Conservation (phyloP, 2,329 filamentous ascomycete genomes). For the Colletotrichum godetiae region DNA sequence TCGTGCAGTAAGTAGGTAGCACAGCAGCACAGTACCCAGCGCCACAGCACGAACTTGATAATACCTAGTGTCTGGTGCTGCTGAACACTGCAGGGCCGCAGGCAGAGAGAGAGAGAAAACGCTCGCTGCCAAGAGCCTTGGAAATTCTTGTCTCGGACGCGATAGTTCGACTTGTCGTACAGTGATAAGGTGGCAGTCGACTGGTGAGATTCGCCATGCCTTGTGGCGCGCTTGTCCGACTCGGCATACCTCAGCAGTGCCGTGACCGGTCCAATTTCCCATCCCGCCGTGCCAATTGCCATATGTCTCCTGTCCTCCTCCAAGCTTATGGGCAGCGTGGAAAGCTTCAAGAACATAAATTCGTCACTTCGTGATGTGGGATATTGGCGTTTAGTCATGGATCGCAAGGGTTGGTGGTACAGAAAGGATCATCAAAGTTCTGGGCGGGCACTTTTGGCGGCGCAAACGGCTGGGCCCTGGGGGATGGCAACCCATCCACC, state of each 20-base stretch:
- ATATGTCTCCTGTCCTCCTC: background rate
- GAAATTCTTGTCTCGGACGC: slow-evolving; percentile 7
- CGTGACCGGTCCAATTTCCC: background rate
- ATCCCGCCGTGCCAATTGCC: background rate
- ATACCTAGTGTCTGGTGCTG: too few species aligned
- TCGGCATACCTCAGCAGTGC: slow-evolving; percentile 17
- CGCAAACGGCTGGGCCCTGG: background rate
- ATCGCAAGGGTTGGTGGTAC: background rate
- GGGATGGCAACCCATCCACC: background rate
- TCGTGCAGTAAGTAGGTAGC: background rate
- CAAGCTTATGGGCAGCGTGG: background rate
- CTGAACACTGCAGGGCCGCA: background rate
- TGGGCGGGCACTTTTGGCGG: slow-evolving; percentile 4
- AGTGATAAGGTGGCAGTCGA: background rate
- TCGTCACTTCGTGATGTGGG: too few species aligned
- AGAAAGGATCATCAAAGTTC: background rate
- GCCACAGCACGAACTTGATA: background rate
- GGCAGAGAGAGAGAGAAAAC: background rate
- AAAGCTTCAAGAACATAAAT: background rate
- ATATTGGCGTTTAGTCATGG: slow-evolving; percentile 3
- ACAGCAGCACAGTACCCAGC: too few species aligned
- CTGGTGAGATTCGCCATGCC: background rate
- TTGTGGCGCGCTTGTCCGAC: slow-evolving; percentile 11
- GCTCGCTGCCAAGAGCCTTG: background rate
- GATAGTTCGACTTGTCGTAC: background rate